Percentiles rank a stretch among this genome's conserved stretches.
Evolutionary conservation across 208 protist genomes (phyloP).

Genomic region (Wallacemonas sp.): DNA sequence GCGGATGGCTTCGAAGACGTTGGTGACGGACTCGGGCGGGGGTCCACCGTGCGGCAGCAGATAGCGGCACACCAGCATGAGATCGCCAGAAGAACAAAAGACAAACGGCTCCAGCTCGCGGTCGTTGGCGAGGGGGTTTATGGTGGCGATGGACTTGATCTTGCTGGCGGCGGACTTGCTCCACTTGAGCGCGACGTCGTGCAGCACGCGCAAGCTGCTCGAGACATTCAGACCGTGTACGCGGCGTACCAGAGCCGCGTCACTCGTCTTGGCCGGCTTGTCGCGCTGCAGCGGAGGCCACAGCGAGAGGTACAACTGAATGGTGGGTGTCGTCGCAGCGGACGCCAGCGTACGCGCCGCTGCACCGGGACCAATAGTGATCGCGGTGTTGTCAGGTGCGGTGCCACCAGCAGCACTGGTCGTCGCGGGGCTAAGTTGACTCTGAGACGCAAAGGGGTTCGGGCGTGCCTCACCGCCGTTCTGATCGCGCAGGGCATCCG

Average conservation of each 20-base stretch:
- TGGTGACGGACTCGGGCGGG: constrained; percentile 48
- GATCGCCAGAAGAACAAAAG: constrained; percentile 66
- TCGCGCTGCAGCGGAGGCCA: constrained; percentile 70
- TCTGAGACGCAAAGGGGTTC: constrained; percentile 15
- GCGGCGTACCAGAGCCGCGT: constrained; percentile 28
- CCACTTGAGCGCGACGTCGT: constrained; percentile 68
- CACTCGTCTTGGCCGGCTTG: constrained; percentile 29
- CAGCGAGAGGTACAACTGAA: constrained; percentile 84
- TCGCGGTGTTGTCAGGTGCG: too few relatives aligned
- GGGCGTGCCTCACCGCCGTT: neutral
- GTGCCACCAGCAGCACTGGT: neutral
- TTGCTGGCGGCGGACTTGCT: constrained; percentile 30
- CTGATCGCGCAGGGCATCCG: neutral
- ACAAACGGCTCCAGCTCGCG: constrained; percentile 79
- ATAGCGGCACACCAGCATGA: constrained; percentile 73
- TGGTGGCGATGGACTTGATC: constrained; percentile 45
- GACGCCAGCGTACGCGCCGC: too few relatives aligned
- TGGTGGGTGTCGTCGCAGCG: constrained; percentile 33
- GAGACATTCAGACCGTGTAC: constrained; percentile 59
- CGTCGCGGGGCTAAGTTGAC: neutral
- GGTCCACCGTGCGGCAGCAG: constrained; percentile 64
- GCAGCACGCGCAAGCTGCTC: constrained; percentile 53
- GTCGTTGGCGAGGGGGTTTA: constrained; percentile 57
- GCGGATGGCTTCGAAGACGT: constrained; percentile 71
- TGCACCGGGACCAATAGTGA: too few relatives aligned